These are phyloP conservation scores for Aleurites moluccanus DNA, from an alignment of 441 rosid genomes.

Conservation along the genomic window DNA sequence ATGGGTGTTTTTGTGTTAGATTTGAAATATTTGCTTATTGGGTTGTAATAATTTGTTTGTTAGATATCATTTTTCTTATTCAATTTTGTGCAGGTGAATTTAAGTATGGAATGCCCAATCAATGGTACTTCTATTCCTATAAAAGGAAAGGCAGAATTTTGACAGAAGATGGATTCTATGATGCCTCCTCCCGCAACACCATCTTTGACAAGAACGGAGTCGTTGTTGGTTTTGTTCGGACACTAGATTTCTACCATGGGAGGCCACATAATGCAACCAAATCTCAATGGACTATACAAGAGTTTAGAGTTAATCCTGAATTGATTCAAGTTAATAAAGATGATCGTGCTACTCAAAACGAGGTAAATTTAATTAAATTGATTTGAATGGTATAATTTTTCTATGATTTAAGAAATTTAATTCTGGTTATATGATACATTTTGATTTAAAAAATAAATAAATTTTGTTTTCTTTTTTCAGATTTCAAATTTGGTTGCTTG, in stretches of 20 bases:
- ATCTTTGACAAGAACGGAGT: background rate
- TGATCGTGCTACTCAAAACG: background rate
- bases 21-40: no score
- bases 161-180: background rate
- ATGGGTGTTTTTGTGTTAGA: no score
- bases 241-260: background rate
- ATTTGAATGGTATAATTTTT: background rate
- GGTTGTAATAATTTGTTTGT: no score
- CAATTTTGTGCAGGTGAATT: background rate
- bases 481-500: background rate
- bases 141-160: constrained; percentile 4
- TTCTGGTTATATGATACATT: no score
- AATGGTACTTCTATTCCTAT: constrained; percentile 1
- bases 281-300: constrained; percentile 2
- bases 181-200: background rate
- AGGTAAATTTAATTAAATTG: background rate
- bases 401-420: no score
- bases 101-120: background rate
- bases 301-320: constrained; percentile 3
- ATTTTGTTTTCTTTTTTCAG: background rate
- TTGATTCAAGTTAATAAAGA: background rate
- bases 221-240: background rate
- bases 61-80: no score
- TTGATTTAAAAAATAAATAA: no score
- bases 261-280: background rate